Evolutionary conservation across 176 grass and related monocot species (phyloP).

Genomic region (Tuctoria greenei): DNA sequence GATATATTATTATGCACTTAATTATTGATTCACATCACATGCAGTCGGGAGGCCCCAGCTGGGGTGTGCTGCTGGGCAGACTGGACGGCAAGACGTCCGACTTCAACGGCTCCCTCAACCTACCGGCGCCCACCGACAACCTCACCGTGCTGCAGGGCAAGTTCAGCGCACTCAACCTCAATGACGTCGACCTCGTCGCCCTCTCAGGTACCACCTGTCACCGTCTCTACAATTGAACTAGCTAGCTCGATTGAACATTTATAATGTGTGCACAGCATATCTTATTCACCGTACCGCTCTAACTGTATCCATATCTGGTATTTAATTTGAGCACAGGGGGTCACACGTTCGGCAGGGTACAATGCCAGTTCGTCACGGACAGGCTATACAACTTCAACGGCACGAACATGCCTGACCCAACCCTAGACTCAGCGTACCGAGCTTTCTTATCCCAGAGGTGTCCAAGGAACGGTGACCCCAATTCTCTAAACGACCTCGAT

Average conservation of each 20-base stretch:
- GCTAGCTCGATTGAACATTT: too few relatives aligned
- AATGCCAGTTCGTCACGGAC: conserved; percentile 42
- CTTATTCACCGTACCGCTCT: too few relatives aligned
- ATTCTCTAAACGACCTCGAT: conserved; percentile 44
- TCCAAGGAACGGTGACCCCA: neutral
- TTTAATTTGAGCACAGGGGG: conserved; percentile 24
- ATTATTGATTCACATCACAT: neutral
- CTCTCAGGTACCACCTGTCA: conserved; percentile 40
- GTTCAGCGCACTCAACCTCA: conserved; percentile 19
- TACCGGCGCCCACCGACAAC: conserved; percentile 42
- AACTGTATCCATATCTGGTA: neutral
- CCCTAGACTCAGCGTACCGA: conserved; percentile 13
- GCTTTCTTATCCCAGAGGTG: conserved; percentile 31
- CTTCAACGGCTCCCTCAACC: conserved; percentile 3
- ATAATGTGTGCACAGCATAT: too few relatives aligned
- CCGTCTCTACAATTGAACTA: too few relatives aligned
- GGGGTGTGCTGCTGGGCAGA: conserved; percentile 55
- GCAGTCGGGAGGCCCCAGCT: conserved; percentile 64
- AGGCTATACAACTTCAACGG: conserved; percentile 64
- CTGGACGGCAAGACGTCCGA: conserved; percentile 45
- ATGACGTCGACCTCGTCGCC: conserved; percentile 55
- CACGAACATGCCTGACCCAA: conserved; percentile 49
- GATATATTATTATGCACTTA: neutral
- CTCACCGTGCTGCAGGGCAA: conserved; percentile 19
- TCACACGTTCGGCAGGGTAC: conserved; percentile 61